These are phyloP conservation scores for Aspergillus nanangensis DNA, from an alignment of 495 filamentous ascomycete species.

Conservation along the genomic window DNA sequence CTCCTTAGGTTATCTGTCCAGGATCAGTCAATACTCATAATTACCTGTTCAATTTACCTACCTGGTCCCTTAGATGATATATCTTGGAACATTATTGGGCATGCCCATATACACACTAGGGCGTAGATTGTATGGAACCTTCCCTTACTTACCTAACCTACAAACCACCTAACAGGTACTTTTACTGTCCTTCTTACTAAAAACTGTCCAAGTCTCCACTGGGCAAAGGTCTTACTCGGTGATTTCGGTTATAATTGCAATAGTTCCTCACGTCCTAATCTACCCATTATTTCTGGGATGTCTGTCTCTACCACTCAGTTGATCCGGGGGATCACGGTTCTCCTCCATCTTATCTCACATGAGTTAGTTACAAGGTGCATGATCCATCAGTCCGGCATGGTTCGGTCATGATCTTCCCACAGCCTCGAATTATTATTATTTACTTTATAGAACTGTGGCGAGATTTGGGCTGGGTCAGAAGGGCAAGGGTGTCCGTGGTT, in stretches of 20 bases:
- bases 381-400: neutral
- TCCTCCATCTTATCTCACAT: neutral
- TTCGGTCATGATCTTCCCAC: neutral
- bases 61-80: no score
- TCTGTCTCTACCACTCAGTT: neutral
- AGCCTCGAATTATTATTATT: no score
- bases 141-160: no score
- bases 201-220: neutral
- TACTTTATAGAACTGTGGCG: neutral
- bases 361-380: neutral
- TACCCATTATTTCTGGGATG: neutral
- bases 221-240: neutral
- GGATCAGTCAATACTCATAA: no score
- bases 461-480: neutral
- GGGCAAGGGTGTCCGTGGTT: constrained; percentile 4
- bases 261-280: neutral
- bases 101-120: no score
- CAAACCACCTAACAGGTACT: no score
- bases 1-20: no score
- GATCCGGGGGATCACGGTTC: neutral
- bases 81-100: no score
- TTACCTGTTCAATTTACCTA: no score
- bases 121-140: neutral
- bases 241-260: neutral
- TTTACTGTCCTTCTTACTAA: no score